These are phyloP conservation scores for Endothia cerciana DNA, from an alignment of 2,329 filamentous ascomycete species.

Conservation along the genomic window DNA sequence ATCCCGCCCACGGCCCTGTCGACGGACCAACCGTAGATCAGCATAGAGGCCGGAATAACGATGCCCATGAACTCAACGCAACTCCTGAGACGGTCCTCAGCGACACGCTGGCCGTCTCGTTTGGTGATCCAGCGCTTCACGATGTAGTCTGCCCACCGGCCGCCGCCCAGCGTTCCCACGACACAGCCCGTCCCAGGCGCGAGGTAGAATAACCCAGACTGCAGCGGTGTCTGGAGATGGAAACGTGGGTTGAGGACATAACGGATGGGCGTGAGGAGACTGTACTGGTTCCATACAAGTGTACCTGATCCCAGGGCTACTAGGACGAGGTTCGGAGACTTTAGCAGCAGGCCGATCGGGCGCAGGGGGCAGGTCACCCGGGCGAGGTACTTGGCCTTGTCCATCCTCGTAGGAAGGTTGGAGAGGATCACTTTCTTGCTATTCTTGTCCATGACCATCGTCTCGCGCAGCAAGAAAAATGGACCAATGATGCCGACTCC, in stretches of 20 bases:
- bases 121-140: conserved; percentile 64
- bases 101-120: conserved; percentile 57
- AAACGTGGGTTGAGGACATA: conserved; percentile 74
- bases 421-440: conserved; percentile 36
- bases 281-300: conserved; percentile 74
- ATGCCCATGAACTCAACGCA: conserved; percentile 62
- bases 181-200: conserved; percentile 71
- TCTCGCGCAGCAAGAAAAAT: conserved; percentile 72
- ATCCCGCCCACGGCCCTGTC: conserved; percentile 45
- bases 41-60: conserved; percentile 64
- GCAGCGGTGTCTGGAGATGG: conserved; percentile 63
- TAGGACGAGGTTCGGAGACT: conserved; percentile 49
- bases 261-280: conserved; percentile 67
- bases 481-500: conserved; percentile 62
- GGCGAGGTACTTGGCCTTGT: conserved; percentile 16
- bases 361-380: conserved; percentile 15
- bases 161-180: conserved; percentile 67
- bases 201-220: conserved; percentile 71
- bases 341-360: conserved; percentile 10
- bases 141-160: conserved; percentile 66
- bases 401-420: neutral
- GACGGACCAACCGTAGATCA: conserved; percentile 67
- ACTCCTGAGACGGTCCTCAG: conserved; percentile 70
- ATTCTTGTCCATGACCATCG: conserved; percentile 49
- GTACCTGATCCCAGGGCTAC: conserved; percentile 60